Evolutionary conservation across 1,284 basidiomycete genomes (phyloP), one percentile per base, ranked within the genome.

Genomic region (Trichosporon asahii): DNA sequence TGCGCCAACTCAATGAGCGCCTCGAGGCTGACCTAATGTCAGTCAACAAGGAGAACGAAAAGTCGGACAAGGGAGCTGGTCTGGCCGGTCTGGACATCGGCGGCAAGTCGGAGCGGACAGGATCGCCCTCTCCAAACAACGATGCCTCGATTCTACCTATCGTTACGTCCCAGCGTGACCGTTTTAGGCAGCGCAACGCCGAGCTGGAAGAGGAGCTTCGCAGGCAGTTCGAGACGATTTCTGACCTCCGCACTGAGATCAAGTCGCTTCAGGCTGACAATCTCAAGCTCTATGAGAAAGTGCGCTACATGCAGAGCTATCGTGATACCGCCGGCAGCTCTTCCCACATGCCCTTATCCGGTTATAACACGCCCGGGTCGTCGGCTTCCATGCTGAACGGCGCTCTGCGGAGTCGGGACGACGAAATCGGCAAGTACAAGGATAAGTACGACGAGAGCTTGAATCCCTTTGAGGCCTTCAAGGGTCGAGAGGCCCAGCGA

Each of bases 181-280:
- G 95, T 5, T 98, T 98, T 88, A 88, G 95, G 66, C 92, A 94
- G 79, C 89, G 96, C 18, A 98, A 98, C 79, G 91, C 93, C 21
- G 96, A 99, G 80, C 88, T 99, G 11, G 96, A 99, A 84, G 95
- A 98, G 90, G 95, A 99, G 84, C 88, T 99, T 8, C 90, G 94
- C 63, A 93, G 90, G 76, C 95, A 98, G 82, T 96, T 93, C 85
- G 92, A 95, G 73, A 89, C 90, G 66, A 95, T 98, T 74, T 93
- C 94, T 0, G 94, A 97, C 77, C 86, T 97, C 21, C 90, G 94
- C 12, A 85, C 89, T 29, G 95, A 97, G 83, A 90, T 94, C 83
- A 93, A 95, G 82, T 89, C 88, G 63, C 86, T 97, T 37, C 94
- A 97, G 82, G 87, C 89, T 0, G 95, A 97, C 82, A 97, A 97